Base-by-base conservation (phyloP, 2,329 filamentous ascomycete genomes). In the Colletotrichum sp. region DNA sequence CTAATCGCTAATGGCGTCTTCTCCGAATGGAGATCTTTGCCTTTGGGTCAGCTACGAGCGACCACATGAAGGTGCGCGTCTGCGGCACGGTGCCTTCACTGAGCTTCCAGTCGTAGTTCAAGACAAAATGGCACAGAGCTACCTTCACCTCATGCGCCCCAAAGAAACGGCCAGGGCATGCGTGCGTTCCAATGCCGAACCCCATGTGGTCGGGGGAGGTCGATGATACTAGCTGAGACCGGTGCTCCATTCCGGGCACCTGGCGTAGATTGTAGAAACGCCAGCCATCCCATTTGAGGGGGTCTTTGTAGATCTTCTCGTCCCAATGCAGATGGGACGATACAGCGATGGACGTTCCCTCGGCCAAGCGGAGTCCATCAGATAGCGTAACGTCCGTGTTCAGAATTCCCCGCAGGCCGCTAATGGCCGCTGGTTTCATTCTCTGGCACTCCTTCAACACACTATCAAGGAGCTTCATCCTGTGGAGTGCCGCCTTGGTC, bases 91-190 rank as follows among this genome's bases (percentile, higher is more conserved):
- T 4, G 2, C 49, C 69, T 24, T 66, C 69, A 6, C 39, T 28
- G 15, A 62, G 34, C 67, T 63, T 70, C 73, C 78, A 77, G 66
- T 88, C 86, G 77, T 87, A 87, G 26, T 81, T 83, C 2, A 88
- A 84, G 57, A 88, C 77, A 6, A 86, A 80, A 71, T 85, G 79
- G 2, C 84, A 83, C 7, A 88, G 77, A 32, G 87, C 83, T 68
- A 88, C 78, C 79, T 88, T 88, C 80, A 88, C 85, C 81, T 88
- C 85, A 77, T 86, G 84, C 30, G 81, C 80, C 13, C 86, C 87
- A 72, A 88, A 88, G 84, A 88, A 88, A 1, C 86, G 82, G 1
- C 87, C 87, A 0, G 85, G 86, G 69, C 85, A 86, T 9, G 85
- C 84, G 71, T 86, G 83, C 28, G 81, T 81, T 7, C 85, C 85